Evolutionary conservation across 2,329 filamentous ascomycete genomes (phyloP).

Genomic region (Exophiala sideris): DNA sequence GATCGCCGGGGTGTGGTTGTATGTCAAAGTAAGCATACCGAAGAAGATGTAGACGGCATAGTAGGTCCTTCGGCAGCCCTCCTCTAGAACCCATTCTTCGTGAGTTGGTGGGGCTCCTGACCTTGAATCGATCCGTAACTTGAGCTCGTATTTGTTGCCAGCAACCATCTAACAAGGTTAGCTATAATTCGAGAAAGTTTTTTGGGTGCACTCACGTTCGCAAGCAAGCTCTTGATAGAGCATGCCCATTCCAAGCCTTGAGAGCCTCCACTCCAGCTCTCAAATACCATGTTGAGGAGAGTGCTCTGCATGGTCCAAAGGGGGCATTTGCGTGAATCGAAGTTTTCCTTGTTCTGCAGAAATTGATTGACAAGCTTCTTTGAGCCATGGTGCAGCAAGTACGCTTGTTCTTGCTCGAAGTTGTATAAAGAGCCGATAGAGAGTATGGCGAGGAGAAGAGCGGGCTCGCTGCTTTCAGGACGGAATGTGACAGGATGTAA

Average conservation of each 20-base stretch:
- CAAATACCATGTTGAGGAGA: constrained; percentile 96
- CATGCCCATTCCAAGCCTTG: constrained; percentile 98
- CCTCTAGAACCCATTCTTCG: constrained; percentile 92
- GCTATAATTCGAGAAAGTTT: constrained; percentile 5
- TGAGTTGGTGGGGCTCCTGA: constrained; percentile 72
- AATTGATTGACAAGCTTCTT: constrained; percentile 98
- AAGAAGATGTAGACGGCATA: constrained; percentile 99
- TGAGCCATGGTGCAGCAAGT: constrained; percentile 94
- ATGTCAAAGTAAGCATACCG: constrained; percentile 87
- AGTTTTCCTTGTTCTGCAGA: constrained; percentile 96
- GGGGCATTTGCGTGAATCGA: constrained; percentile 95
- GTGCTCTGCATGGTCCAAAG: constrained; percentile 98
- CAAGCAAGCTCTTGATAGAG: constrained; percentile 95
- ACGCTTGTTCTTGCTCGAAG: constrained; percentile 95
- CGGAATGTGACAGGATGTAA: constrained; percentile 88
- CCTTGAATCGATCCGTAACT: constrained; percentile 85
- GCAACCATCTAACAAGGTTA: constrained; percentile 70
- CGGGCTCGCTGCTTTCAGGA: constrained; percentile 73
- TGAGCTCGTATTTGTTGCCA: constrained; percentile 92
- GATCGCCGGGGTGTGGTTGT: constrained; percentile 97
- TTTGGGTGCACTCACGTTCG: constrained; percentile 57
- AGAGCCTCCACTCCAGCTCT: constrained; percentile 97
- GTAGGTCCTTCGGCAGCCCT: constrained; percentile 93
- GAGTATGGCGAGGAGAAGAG: constrained; percentile 81
- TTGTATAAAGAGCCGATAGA: constrained; percentile 96